These are phyloP conservation scores for Xylaria bambusicola DNA, from an alignment of 495 filamentous ascomycete species.

Conservation along the genomic window DNA sequence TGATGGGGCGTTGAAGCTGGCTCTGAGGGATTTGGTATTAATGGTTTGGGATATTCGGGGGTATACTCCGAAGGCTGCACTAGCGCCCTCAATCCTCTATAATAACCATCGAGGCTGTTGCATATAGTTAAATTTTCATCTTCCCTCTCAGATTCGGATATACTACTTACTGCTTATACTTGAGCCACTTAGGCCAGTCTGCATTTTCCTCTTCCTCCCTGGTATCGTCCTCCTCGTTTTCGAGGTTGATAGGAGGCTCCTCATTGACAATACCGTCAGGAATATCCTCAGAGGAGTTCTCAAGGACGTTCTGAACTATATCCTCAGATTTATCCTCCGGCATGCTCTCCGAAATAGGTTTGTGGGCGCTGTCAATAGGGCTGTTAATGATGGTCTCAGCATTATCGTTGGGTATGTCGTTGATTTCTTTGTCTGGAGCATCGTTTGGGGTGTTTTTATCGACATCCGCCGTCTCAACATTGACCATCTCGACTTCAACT, in stretches of 20 bases:
- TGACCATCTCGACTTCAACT: neutral
- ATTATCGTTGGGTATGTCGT: neutral
- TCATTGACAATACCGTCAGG: neutral
- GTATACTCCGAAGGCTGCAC: slow-evolving; percentile 62
- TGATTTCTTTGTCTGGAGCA: neutral
- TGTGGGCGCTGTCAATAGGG: too few relatives aligned
- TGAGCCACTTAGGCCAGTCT: slow-evolving; percentile 42
- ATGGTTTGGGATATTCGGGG: slow-evolving; percentile 70
- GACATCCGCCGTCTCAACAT: neutral
- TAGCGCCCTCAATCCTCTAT: slow-evolving; percentile 72
- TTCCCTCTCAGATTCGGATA: neutral
- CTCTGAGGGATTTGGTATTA: slow-evolving; percentile 36
- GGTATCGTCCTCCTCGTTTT: slow-evolving; percentile 22
- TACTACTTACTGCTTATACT: slow-evolving; percentile 43
- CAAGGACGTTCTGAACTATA: neutral
- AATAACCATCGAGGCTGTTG: slow-evolving; percentile 67
- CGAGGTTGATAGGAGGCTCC: too few relatives aligned
- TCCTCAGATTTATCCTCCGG: neutral
- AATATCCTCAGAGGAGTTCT: neutral
- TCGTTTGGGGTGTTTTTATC: neutral
- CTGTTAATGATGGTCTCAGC: neutral
- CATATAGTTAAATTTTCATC: slow-evolving; percentile 16
- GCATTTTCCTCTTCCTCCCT: slow-evolving; percentile 18
- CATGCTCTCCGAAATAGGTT: neutral
- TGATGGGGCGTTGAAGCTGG: slow-evolving; percentile 32